Evolutionary conservation across 2,329 filamentous ascomycete species (phyloP).

Genomic region (Aureobasidium sp.): DNA sequence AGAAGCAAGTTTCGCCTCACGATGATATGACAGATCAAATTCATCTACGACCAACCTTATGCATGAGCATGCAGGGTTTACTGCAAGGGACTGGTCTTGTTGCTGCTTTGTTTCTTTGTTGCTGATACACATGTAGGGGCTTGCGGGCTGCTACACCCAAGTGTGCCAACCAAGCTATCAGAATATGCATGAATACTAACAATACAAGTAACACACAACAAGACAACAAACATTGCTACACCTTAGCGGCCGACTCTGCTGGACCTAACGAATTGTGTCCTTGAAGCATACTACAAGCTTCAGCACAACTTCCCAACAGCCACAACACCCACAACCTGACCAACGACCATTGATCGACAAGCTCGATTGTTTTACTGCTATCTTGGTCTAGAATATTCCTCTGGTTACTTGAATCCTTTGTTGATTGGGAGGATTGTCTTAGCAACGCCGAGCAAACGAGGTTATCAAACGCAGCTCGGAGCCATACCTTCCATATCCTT

Average conservation of each 20-base stretch:
- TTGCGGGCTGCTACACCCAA: background rate
- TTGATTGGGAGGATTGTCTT: background rate
- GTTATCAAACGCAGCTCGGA: background rate
- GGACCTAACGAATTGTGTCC: no score
- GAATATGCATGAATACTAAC: background rate
- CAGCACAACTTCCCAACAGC: background rate
- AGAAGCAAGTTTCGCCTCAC: no score
- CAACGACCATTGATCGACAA: background rate
- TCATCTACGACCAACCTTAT: no score
- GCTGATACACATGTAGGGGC: background rate
- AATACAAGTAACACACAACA: background rate
- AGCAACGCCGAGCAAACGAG: slow-evolving; percentile 1
- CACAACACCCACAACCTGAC: background rate
- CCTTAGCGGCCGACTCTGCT: background rate
- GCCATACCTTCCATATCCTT: background rate
- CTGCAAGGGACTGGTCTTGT: background rate
- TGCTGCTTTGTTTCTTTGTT: background rate
- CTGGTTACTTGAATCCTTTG: background rate
- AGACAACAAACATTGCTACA: background rate
- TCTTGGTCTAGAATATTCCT: background rate
- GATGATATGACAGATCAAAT: background rate
- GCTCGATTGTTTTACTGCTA: background rate
- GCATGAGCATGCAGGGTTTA: background rate
- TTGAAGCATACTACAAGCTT: no score
- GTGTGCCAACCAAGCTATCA: background rate